Evolutionary conservation across 352 stramenopile genomes (phyloP), one percentile per base, ranked within the genome.

Genomic region (Globisporangium middletonii): DNA sequence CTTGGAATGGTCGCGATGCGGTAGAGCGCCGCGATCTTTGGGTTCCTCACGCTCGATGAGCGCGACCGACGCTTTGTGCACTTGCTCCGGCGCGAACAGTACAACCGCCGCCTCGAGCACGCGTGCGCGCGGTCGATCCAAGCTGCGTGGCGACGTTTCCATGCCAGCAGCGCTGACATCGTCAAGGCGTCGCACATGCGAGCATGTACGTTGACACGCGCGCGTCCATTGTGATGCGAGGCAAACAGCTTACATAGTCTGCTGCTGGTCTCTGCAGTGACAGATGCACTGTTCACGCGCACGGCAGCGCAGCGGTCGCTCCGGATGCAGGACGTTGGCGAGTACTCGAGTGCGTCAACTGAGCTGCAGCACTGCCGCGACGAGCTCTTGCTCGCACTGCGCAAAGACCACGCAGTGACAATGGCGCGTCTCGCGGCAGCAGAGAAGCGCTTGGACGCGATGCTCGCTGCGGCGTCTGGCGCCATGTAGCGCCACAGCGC

Each of bases 1-100:
- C 33, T 38, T 12, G 33, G 33, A 38, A 38, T 38, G 33, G 33
- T 3, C 7, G 7, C 12, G 33, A 38, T 13, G 35, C 12, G 15
- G 47, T 38, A 90, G 80, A 88, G 78, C 42, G 82, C 82, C 15
- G 78, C 76, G 1, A 65, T 92, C 42, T 90, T 89, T 44, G 67
- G 69, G 8, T 70, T 87, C 16, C 65, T 90, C 23, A 64, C 61
- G 23, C 69, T 89, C 5, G 64, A 71, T 26, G 82, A 89, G 19
- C 64, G 72, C 7, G 79, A 92, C 49, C 72, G 71, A 13, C 74
- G 75, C 12, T 86, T 92, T 9, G 71, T 90, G 11, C 63, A 79
- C 26, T 63, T 84, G 0, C 53, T 92, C 2, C 63, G 56, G 0
- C 63, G 68, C 2, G 76, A 89, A 38, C 53, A 80, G 44, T 67